Base-by-base conservation (phyloP, 768 basidiomycete species). In the Pisolithus tinctorius region DNA sequence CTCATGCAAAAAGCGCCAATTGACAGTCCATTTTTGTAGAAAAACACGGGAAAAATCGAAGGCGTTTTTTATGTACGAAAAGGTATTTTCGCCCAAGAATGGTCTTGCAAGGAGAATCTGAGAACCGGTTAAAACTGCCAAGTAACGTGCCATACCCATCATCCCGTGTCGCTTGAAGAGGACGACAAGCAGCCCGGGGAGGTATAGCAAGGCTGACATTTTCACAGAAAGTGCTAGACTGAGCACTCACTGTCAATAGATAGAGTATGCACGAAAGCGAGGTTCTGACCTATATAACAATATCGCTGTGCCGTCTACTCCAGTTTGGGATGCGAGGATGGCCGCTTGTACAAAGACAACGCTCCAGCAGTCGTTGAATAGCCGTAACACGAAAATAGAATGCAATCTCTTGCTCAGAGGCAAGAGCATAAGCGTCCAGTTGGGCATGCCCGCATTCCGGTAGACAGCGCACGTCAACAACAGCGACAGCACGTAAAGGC, bases 341-440 rank as follows among this genome's bases (percentile, higher is more conserved):
- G 89, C 78, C 0, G 77, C 73, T 56, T 91, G 79, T 30, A 86
- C 72, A 4, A 79, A 74, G 16, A 88, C 65, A 0, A 84, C 74
- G 3, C 86, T 77, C 91, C 91, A 93, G 62, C 89, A 90, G 64
- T 99, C 96, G 63, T 97, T 97, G 75, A 99, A 99, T 6, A 97
- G 72, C 17, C 96, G 79, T 48, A 99, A 72, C 11, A 88, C 82
- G 65, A 85, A 98, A 49, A 98, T 89, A 11, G 95, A 97, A 63
- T 97, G 95, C 4, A 95, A 73, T 48, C 96, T 78, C 69, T 97
- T 98, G 78, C 92, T 94, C 40, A 96, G 72, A 0, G 86, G 83
- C 9, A 98, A 74, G 7, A 90, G 66, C 9, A 90, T 61, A 36
- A 89, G 46, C 6, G 79, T 68, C 84, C 84, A 88, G 65, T 90